Percentiles rank a stretch among this genome's conserved stretches.
These are phyloP conservation scores for Ustilaginoidea virens DNA, from an alignment of 2,329 filamentous ascomycete species.

Conservation along the genomic window DNA sequence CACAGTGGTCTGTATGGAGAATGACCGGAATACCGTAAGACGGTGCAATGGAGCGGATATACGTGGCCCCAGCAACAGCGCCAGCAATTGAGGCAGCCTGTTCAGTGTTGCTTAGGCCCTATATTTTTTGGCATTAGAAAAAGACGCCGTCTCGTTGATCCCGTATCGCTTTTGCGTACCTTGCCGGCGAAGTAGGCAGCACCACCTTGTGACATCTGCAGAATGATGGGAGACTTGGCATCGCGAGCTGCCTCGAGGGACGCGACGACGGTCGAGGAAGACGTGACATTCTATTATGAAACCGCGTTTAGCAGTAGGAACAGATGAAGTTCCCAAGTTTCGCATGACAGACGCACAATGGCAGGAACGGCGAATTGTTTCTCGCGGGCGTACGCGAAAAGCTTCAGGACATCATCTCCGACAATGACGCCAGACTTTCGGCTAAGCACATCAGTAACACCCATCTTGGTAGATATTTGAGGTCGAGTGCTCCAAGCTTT, in stretches of 20 bases:
- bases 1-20: constrained; percentile 95
- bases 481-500: constrained; percentile 7
- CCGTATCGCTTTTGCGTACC: constrained; percentile 26
- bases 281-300: constrained; percentile 61
- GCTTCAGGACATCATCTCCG: constrained; percentile 38
- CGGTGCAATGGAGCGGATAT: constrained; percentile 77
- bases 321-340: no score
- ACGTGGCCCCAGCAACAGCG: constrained; percentile 79
- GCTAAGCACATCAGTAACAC: constrained; percentile 26
- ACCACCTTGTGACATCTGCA: constrained; percentile 88
- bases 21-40: constrained; percentile 81
- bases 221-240: constrained; percentile 77
- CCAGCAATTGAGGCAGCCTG: constrained; percentile 84
- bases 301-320: neutral
- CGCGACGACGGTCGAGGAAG: constrained; percentile 63
- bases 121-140: neutral
- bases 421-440: constrained; percentile 39
- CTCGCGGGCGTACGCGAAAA: constrained; percentile 84
- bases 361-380: constrained; percentile 80
- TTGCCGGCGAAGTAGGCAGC: constrained; percentile 87
- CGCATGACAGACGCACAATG: constrained; percentile 28
- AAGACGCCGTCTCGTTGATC: no score
- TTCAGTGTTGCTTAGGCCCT: constrained; percentile 63
- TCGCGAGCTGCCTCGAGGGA: constrained; percentile 91
- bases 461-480: constrained; percentile 16